A percentile compares a stretch with the other conserved stretches of the same genome.
Conservation (phyloP, 306 rosid genomes). For the Prosopis cineraria region DNA sequence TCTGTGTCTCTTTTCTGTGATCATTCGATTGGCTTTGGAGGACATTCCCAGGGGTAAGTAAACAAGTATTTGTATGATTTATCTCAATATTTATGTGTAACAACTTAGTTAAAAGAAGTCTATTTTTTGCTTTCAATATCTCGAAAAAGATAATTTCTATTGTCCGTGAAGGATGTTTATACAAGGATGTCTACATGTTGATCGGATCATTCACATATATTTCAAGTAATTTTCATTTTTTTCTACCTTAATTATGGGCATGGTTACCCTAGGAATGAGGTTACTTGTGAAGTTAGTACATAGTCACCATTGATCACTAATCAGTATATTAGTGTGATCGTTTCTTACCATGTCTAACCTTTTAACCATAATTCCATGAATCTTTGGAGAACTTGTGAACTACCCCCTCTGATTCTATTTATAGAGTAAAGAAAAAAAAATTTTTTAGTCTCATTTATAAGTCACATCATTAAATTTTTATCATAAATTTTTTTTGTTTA, state of each 20-base stretch:
- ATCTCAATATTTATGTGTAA: no score
- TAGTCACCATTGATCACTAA: background rate
- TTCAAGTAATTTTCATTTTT: constrained; percentile 23
- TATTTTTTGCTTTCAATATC: no score
- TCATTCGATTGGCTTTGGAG: background rate
- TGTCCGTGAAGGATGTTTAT: no score
- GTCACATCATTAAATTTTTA: no score
- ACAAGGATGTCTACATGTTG: background rate
- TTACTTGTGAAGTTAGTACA: background rate
- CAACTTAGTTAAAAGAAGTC: no score
- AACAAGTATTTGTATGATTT: constrained; percentile 4
- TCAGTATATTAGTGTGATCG: background rate
- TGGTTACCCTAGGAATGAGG: background rate
- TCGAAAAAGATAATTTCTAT: no score
- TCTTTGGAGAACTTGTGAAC: no score
- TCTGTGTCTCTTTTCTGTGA: background rate
- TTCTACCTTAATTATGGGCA: background rate
- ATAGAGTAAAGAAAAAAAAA: no score
- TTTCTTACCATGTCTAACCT: background rate
- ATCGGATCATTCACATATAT: background rate
- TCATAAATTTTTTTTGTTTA: no score
- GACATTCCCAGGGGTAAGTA: background rate
- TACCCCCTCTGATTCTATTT: no score
- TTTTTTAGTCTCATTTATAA: no score
- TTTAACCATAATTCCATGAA: no score